These are phyloP conservation scores for Botrytis sinoallii DNA, from an alignment of 2,329 filamentous ascomycete genomes.

Conservation along the genomic window DNA sequence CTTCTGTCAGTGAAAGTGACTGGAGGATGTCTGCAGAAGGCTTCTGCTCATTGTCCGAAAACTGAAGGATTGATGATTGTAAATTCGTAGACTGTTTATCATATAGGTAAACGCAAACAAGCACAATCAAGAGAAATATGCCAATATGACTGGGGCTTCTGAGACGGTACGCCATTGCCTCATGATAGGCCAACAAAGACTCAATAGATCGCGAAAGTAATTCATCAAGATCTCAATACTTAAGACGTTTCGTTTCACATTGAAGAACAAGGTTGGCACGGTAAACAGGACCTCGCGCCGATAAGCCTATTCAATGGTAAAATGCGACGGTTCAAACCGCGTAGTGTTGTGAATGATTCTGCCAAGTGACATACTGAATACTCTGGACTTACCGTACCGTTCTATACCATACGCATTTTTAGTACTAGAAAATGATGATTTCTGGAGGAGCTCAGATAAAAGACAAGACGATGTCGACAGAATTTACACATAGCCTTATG, in stretches of 20 bases:
- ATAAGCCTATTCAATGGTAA: constrained; percentile 7
- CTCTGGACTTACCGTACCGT: neutral
- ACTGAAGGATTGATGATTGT: neutral
- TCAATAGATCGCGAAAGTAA: neutral
- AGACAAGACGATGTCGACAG: neutral
- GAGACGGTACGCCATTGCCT: constrained; percentile 6
- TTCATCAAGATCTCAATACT: neutral
- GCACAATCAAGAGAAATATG: neutral
- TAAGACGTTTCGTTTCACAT: constrained; percentile 6
- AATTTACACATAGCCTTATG: neutral
- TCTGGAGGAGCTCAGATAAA: neutral
- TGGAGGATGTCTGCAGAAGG: constrained; percentile 9
- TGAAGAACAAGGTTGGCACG: constrained; percentile 8
- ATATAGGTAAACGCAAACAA: constrained; percentile 4
- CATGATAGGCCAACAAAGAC: neutral
- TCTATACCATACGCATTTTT: neutral
- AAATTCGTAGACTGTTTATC: neutral
- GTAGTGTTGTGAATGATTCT: neutral
- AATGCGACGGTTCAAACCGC: neutral
- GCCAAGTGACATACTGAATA: neutral
- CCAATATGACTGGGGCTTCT: neutral
- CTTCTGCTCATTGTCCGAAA: neutral
- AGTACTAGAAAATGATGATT: neutral
- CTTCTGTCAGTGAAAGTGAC: constrained; percentile 39
- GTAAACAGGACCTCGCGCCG: constrained; percentile 15